Evolutionary conservation across 2,329 filamentous ascomycete species (phyloP), one percentile per base, ranked within the genome.

Genomic region (Gnomoniopsis smithogilvyi): DNA sequence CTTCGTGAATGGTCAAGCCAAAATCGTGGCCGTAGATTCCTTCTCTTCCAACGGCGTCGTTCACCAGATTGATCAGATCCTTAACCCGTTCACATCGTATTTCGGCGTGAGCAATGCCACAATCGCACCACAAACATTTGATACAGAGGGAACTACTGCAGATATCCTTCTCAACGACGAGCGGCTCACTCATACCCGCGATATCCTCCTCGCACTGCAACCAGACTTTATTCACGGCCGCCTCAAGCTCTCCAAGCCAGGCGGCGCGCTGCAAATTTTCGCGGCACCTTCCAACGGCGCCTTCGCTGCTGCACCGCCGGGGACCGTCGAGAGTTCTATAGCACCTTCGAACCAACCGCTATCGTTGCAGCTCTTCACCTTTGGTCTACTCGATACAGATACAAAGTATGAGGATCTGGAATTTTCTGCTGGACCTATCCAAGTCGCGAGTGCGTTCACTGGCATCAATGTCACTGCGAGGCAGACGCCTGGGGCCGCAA

Each of bases 41-140:
- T 45, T 52, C 8, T 50, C 56, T 21, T 41, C 26, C 12, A 58
- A 58, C n/a, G 56, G 56, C 36, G 33, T 58, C n/a, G 17, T 54
- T 19, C 56, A 58, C 38, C 50, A 58, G 15, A 58, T 54, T 17
- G 56, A 58, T 45, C 56, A 58, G 22, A 50, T 58, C 41, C 56
- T 58, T 3, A 58, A 58, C 30, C 56, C 56, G 6, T 58, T 43
- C 50, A 58, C 56, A 17, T 43, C 21, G 17, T 58, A 54, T 22
- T 58, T 58, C 12, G 56, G 56, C 7, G 47, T 58, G 8, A 58
- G 56, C 50, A 58, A 58, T n/a, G n/a, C 56, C 2, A 54, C 56
- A 43, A 21, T 12, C n/a, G 3, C 56, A 22, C 50, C 50, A 17
- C 36, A 21, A 3, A 53, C 30, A 17, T 52, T 49, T 3, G 56